phyloP scores from a whole-genome alignment of 345 rosid species.

The Gossypium ekmanianum region DNA sequence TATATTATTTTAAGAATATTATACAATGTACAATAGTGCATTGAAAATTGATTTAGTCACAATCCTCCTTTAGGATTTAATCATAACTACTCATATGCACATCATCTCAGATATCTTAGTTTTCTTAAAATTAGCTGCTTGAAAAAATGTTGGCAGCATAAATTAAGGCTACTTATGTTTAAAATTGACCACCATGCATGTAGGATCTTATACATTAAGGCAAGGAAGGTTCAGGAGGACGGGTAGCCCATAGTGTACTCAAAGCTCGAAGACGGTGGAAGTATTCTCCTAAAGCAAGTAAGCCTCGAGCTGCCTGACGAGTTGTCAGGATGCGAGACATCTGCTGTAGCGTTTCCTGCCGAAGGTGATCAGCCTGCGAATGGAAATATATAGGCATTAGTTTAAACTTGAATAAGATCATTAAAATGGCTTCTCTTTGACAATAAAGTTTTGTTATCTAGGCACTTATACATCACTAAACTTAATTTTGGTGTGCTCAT shows the following conservation, averaged over 20 bases:
- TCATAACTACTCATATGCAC: conserved; percentile 26
- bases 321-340: conserved; percentile 67
- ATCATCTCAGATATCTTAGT: conserved; percentile 22
- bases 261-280: conserved; percentile 66
- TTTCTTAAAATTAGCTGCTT: conserved; percentile 30
- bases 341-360: conserved; percentile 75
- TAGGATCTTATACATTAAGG: background rate
- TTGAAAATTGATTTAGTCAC: conserved; percentile 19
- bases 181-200: conserved; percentile 5
- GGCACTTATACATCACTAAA: background rate
- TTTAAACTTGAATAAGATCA: background rate
- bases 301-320: conserved; percentile 73
- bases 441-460: background rate
- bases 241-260: conserved; percentile 61
- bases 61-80: conserved; percentile 8
- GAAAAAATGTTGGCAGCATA: conserved; percentile 39
- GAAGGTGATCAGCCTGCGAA: conserved; percentile 82
- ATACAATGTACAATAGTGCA: conserved; percentile 5
- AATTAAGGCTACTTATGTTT: conserved; percentile 22
- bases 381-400: background rate
- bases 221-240: conserved; percentile 51
- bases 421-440: background rate
- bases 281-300: conserved; percentile 80
- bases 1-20: background rate
- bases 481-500: too few species aligned